Percentiles rank a stretch among this genome's conserved stretches.
These are phyloP conservation scores for Colletotrichum tropicale DNA, from an alignment of 2,329 filamentous ascomycete genomes.

Conservation along the genomic window DNA sequence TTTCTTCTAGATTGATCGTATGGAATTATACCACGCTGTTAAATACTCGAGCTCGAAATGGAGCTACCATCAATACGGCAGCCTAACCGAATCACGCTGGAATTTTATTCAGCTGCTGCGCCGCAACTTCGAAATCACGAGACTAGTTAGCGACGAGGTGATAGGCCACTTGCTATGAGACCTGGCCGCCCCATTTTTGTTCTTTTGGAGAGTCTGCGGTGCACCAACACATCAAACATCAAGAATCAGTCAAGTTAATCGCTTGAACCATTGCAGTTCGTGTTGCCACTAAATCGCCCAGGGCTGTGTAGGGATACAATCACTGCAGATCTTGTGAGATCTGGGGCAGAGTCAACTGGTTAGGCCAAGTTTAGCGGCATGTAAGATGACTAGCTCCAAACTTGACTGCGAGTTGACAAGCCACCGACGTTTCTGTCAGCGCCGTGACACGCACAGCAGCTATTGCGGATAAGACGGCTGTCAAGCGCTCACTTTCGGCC, in stretches of 20 bases:
- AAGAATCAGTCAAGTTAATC: background rate
- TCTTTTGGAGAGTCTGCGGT: background rate
- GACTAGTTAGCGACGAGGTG: background rate
- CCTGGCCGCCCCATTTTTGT: background rate
- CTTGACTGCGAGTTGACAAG: background rate
- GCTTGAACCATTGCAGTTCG: background rate
- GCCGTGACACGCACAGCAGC: background rate
- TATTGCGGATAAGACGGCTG: background rate
- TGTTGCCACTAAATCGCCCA: background rate
- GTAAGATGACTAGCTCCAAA: background rate
- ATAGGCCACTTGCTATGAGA: background rate
- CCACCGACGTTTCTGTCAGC: background rate
- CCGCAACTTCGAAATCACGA: background rate
- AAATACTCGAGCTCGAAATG: background rate
- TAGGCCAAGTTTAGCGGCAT: background rate
- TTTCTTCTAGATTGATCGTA: background rate
- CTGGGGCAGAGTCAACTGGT: background rate
- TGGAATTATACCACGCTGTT: background rate
- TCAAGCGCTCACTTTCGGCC: background rate
- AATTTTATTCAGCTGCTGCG: background rate
- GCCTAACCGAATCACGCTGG: background rate
- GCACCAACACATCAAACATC: background rate
- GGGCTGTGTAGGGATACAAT: background rate
- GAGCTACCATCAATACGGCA: background rate
- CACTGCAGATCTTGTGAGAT: background rate